phyloP scores from a whole-genome alignment of 1,139 yeast species.

The Suhomyces bokatorum region DNA sequence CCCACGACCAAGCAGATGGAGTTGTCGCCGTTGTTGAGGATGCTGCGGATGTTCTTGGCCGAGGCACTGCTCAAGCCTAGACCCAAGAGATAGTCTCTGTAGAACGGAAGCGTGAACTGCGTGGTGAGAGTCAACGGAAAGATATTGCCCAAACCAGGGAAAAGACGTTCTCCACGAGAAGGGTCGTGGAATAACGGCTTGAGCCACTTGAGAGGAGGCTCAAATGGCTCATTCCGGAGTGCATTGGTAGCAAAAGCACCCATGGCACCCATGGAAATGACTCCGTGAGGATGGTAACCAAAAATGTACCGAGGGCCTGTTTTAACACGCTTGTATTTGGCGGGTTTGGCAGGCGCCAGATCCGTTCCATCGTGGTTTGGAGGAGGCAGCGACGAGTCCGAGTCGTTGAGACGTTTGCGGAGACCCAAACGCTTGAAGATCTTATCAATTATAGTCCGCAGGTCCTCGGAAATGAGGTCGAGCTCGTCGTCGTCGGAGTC shows the following conservation, averaged over 20 bases:
- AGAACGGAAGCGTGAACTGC: conserved; percentile 85
- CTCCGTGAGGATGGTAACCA: conserved; percentile 97
- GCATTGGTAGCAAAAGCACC: conserved; percentile 87
- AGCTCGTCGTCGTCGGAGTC: conserved; percentile 42
- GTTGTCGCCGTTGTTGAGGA: conserved; percentile 62
- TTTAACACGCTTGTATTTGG: conserved; percentile 31
- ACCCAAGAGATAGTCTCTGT: conserved; percentile 79
- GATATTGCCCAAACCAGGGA: conserved; percentile 78
- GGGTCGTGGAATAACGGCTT: conserved; percentile 47
- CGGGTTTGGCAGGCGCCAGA: background rate
- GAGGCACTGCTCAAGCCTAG: conserved; percentile 88
- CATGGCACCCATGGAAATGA: conserved; percentile 88
- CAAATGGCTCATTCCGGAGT: conserved; percentile 45
- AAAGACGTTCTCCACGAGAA: conserved; percentile 45
- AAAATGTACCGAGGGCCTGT: conserved; percentile 82
- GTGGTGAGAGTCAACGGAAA: conserved; percentile 79
- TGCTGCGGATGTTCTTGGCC: conserved; percentile 64
- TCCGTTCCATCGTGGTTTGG: conserved; percentile 3
- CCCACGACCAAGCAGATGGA: conserved; percentile 92
- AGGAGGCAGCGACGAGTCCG: conserved; percentile 21
- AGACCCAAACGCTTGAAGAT: conserved; percentile 42
- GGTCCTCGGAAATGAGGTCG: conserved; percentile 42
- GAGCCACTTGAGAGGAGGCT: conserved; percentile 55
- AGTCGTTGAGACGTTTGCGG: conserved; percentile 39
- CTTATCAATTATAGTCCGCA: conserved; percentile 39